Base-by-base conservation (phyloP, 1,139 yeast species). In the Blastobotrys arbuscula region DNA sequence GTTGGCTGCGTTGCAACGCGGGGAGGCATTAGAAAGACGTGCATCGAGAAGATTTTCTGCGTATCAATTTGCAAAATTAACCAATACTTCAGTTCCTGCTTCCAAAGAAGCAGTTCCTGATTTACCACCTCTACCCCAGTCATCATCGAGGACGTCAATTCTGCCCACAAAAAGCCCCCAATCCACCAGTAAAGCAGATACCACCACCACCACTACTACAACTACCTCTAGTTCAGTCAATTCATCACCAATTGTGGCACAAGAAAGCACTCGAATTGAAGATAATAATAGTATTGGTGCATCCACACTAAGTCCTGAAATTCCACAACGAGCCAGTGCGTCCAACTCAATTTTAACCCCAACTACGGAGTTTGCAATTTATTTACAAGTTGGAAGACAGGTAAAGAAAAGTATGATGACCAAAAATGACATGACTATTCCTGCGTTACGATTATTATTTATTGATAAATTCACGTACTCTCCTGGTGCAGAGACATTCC, bases 41-140 rank as follows among this genome's bases (percentile, higher is more conserved):
- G 98, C 98, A 0, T 89, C 97, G 0, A 79, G 88, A 57, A 71
- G 98, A 52, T 92, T 84, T 62, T 87, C 96, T 23, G 96, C 97
- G 0, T 92, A 89, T 55, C 97, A 92, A 61, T 85, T 84, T 67
- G 90, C 95, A 1, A 86, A 84, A 59, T 73, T 86, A 21, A 75
- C 89, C 0, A 81, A 78, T 55, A 23, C 36, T 8, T 62, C 69
- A 13, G 54, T 56, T 3, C 53, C 57, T 8, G 50, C 59, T 5
- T 59, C 56, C 12, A 42, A 51, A 40, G 58, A 52, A 19, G 48
- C 51, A 24, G 57, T 57, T 6, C 63, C 62, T 15, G 64, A 52
- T 43, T 43, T 59, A 47, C 65, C 62, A 35, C 59, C 61, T 15
- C 48, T 67, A 31, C 70, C 70, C 2, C 53, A 40, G 2, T 33